A percentile compares a stretch with the other conserved stretches of the same genome.
Evolutionary conservation across 2,329 filamentous ascomycete species (phyloP).

Genomic region (Pestalotiopsis sp.): DNA sequence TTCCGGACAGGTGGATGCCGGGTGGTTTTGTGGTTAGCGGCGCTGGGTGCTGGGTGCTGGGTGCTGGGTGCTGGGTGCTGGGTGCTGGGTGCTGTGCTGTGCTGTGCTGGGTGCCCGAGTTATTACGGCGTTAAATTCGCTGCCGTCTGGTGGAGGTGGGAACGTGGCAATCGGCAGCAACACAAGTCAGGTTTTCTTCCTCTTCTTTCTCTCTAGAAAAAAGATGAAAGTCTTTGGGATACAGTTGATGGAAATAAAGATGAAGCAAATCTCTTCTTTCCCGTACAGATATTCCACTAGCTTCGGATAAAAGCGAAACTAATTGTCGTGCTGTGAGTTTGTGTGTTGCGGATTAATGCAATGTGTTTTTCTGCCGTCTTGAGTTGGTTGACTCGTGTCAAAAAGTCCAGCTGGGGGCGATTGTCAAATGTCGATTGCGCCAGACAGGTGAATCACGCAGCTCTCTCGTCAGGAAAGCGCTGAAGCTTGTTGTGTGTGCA

Average conservation of each 20-base stretch:
- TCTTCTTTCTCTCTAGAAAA: not conserved
- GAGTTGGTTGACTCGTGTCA: not conserved
- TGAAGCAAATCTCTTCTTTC: not conserved
- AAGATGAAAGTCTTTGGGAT: not conserved
- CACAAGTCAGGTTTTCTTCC: not conserved
- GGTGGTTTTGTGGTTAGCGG: conserved; percentile 4
- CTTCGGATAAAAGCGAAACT: not conserved
- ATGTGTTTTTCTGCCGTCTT: not conserved
- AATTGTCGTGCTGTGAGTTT: not conserved
- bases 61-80: not conserved
- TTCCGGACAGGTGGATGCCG: conserved; percentile 12
- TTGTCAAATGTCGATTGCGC: not conserved
- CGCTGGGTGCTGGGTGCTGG: not conserved
- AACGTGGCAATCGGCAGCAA: not conserved
- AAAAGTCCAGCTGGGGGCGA: not conserved
- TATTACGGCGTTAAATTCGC: not conserved
- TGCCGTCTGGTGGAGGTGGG: not conserved
- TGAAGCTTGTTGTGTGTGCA: not conserved
- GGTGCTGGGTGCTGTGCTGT: not conserved
- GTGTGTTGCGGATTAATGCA: not conserved
- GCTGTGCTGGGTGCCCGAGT: not conserved
- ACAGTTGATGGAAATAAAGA: not conserved
- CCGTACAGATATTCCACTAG: not conserved
- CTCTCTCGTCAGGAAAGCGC: not conserved
- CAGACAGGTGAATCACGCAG: not conserved